Conservation (phyloP, 176 grass and related monocot genomes). For the Oryza meyeriana region DNA sequence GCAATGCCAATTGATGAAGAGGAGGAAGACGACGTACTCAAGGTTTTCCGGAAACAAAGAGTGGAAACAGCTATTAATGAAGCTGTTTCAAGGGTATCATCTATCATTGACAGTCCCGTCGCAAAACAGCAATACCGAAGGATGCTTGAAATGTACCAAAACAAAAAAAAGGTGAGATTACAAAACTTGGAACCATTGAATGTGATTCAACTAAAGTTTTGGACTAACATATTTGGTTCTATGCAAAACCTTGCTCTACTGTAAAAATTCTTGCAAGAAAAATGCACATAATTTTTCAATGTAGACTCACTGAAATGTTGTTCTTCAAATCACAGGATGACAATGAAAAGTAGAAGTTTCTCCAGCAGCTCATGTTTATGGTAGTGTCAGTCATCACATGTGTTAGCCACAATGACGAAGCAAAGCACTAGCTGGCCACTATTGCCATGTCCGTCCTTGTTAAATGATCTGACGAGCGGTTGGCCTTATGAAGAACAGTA, state of each 20-base stretch:
- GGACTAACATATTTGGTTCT: not conserved
- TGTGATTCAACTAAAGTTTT: not conserved
- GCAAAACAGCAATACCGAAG: slow-evolving; percentile 72
- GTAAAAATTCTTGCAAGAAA: not conserved
- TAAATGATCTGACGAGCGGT: slow-evolving; percentile 28
- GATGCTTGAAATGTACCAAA: slow-evolving; percentile 70
- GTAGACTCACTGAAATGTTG: not conserved
- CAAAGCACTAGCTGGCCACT: not conserved
- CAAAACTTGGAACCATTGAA: not conserved
- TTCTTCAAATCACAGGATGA: not conserved
- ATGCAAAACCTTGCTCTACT: not conserved
- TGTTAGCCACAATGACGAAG: not conserved
- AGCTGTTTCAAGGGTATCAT: slow-evolving; percentile 70
- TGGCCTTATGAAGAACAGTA: not conserved
- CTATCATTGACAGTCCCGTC: slow-evolving; percentile 36
- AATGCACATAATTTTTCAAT: not conserved
- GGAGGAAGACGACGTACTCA: slow-evolving; percentile 57
- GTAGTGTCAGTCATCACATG: not conserved
- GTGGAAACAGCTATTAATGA: slow-evolving; percentile 70
- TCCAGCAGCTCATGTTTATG: slow-evolving; percentile 6
- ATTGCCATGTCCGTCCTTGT: not conserved
- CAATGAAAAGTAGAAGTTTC: slow-evolving; percentile 7
- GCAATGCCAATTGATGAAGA: slow-evolving; percentile 54
- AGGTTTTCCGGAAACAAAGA: slow-evolving; percentile 66
- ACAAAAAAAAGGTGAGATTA: slow-evolving; percentile 47